A percentile compares a stretch with the other conserved stretches of the same genome.
Conservation (phyloP, 306 rosid genomes). For the Gastrolobium villosum region DNA sequence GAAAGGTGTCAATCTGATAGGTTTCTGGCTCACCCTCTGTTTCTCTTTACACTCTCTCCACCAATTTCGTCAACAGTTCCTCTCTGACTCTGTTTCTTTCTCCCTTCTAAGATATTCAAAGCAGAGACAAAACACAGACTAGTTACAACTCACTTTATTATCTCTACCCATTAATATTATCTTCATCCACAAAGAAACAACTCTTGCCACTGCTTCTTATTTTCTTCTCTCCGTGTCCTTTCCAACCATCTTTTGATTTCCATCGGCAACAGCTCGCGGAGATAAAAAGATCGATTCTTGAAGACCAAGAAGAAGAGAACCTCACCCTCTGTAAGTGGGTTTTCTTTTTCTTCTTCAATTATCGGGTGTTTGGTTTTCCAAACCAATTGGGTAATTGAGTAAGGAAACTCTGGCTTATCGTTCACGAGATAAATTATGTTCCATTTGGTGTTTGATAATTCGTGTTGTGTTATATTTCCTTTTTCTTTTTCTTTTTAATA, state of each 20-base stretch:
- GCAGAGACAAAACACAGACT: conserved; percentile 26
- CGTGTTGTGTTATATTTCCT: not conserved
- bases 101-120: conserved; percentile 10
- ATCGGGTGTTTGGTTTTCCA: not conserved
- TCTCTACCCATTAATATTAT: not conserved
- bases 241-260: not conserved
- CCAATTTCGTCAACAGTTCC: not conserved
- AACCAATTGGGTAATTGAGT: not conserved
- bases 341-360: not conserved
- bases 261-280: conserved; percentile 26
- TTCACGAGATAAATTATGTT: not conserved
- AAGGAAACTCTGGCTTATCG: conserved; percentile 22
- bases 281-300: conserved; percentile 3
- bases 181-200: conserved; percentile 4
- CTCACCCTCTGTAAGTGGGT: conserved; percentile 23
- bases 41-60: not conserved
- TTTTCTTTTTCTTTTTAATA: not conserved
- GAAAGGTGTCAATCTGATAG: not conserved
- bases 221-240: not conserved
- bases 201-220: not conserved
- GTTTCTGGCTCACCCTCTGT: not conserved
- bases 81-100: not conserved
- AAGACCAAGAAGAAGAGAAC: not conserved
- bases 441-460: not conserved
- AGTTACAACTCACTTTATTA: conserved; percentile 30